phyloP scores from a whole-genome alignment of 1,284 basidiomycete species.

The Papiliotrema flavescens region DNA sequence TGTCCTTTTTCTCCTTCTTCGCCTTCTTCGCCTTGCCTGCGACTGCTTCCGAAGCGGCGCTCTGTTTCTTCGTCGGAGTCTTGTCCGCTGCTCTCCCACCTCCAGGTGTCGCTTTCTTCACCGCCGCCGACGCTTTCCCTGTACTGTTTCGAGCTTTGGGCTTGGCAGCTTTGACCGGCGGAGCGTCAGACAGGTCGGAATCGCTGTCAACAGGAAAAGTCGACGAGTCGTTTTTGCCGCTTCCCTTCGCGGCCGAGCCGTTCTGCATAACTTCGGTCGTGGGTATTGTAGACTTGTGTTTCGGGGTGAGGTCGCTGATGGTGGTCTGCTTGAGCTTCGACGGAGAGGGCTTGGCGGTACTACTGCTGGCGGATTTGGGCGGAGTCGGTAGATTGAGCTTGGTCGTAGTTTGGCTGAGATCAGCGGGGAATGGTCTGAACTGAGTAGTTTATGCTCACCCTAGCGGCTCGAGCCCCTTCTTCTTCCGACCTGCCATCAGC shows the following conservation, averaged over 20 bases:
- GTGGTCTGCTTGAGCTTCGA: too few species aligned
- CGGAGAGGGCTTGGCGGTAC: too few species aligned
- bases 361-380: too few species aligned
- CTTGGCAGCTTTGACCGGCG: not conserved
- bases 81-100: conserved; percentile 10
- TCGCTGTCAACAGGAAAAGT: not conserved
- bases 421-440: not conserved
- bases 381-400: not conserved
- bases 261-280: not conserved
- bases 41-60: too few species aligned
- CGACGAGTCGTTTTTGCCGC: not conserved
- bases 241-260: not conserved
- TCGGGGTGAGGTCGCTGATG: not conserved
- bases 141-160: not conserved
- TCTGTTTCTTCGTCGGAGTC: not conserved
- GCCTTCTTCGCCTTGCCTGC: too few species aligned
- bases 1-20: too few species aligned
- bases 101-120: conserved; percentile 5
- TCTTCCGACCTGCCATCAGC: conserved; percentile 22
- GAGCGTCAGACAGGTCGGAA: conserved; percentile 6
- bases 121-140: not conserved
- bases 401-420: not conserved
- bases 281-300: not conserved
- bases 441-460: conserved; percentile 7
- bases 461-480: conserved; percentile 28